Evolutionary conservation across 163 green algal genomes (phyloP), one percentile per base, ranked within the genome.

Genomic region (Scenedesmus sp.): DNA sequence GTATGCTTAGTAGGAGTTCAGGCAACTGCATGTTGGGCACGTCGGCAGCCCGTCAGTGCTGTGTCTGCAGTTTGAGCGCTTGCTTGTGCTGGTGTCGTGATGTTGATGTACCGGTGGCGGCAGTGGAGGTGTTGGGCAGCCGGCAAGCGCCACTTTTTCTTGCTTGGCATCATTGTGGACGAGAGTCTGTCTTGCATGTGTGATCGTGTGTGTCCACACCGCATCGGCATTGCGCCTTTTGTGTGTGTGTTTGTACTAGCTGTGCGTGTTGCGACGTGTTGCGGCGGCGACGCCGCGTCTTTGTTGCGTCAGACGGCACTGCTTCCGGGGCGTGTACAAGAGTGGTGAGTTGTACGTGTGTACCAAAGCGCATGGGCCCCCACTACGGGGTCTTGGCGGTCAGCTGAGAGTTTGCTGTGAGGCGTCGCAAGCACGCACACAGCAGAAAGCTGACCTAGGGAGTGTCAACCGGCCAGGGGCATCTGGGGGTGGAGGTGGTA

Each of bases 371-470:
- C 70, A 46, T 52, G 70, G 70, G 70, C 70, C 70, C 34, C 70
- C 26, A 79, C 26, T 79, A 23, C 70, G 7, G 70, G 70, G 70
- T 23, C 5, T 79, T 52, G 23, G 70, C 23, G 12, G 70, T 79
- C 70, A 79, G 23, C 70, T 79, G 70, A 79, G 70, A 79, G 70
- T 79, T 52, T 52, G 70, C 70, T 79, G 70, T 52, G 70, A 79
- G 70, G 70, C 70, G 46, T 79, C 70, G 70, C 70, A 79, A 79
- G 70, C 70, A 79, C 46, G 70, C 70, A 46, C 70, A 3, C 70
- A 79, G 70, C 70, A 79, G 23, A 13, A 79, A 79, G 70, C 13
- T 79, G 70, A 79, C 70, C 8, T 79, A 46, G 70, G 70, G 70
- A 79, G 70, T 52, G 70, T 52, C 3, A 52, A 79, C 23, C 23